These are phyloP conservation scores for Linum trigynum DNA, from an alignment of 345 rosid genomes.

Conservation along the genomic window DNA sequence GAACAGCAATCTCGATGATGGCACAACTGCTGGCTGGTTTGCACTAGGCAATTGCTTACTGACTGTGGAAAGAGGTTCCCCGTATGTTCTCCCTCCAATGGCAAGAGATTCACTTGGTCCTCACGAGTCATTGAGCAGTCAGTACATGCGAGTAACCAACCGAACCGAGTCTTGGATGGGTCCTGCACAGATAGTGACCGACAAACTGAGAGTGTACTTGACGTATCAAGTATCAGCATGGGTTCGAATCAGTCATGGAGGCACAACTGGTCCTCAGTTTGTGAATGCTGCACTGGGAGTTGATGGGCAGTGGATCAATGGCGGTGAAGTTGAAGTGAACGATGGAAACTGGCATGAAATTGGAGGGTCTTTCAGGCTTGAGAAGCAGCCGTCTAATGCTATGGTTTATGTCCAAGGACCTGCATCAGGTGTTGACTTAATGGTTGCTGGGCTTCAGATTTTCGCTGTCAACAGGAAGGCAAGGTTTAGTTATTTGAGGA, in stretches of 20 bases:
- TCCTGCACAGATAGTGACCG: conserved; percentile 7
- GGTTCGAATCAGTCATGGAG: conserved; percentile 10
- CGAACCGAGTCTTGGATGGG: conserved; percentile 9
- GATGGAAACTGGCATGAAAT: conserved; percentile 11
- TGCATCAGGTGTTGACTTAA: conserved; percentile 5
- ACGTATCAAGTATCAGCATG: conserved; percentile 8
- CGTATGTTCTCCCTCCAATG: not conserved
- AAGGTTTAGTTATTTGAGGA: conserved; percentile 6
- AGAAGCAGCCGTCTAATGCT: conserved; percentile 8
- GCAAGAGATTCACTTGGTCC: conserved; percentile 5
- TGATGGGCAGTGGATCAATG: conserved; percentile 10
- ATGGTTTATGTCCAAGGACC: conserved; percentile 12
- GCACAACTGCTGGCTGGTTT: conserved; percentile 3
- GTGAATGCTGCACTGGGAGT: conserved; percentile 9
- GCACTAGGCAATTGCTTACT: conserved; percentile 2
- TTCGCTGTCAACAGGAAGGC: conserved; percentile 4
- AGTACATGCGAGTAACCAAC: conserved; percentile 7
- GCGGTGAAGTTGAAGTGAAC: conserved; percentile 2
- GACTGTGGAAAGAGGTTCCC: conserved; percentile 7
- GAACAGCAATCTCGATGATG: conserved; percentile 8
- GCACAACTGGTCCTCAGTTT: conserved; percentile 6
- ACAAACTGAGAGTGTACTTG: conserved; percentile 2
- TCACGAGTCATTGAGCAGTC: not conserved
- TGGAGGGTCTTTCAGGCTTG: conserved; percentile 3
- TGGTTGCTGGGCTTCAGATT: conserved; percentile 9